Evolutionary conservation across 352 stramenopile genomes (phyloP), one percentile per base, ranked within the genome.

Genomic region (Globisporangium takayamanum): DNA sequence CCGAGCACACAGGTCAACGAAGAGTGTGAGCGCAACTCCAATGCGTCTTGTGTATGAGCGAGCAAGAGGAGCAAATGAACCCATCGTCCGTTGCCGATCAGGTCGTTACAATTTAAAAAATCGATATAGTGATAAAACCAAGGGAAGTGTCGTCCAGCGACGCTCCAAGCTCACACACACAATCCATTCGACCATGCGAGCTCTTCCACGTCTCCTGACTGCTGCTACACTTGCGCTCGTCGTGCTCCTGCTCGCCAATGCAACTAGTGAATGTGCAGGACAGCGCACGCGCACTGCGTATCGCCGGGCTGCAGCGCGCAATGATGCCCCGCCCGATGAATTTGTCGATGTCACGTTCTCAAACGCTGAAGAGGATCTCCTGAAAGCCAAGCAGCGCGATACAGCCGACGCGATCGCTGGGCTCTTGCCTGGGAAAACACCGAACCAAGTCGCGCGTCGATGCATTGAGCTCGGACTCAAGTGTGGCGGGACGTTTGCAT

Each of bases 401-500:
- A 73, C 64, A 3, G 55, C 64, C 1, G 64, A 75, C 44, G 69
- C 67, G 53, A 53, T 89, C 41, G 63, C 74, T 1, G 64, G 53
- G 1, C 41, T 61, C n/a, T 49, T 89, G 18, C 55, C 57, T 0
- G 74, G 67, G 2, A 74, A 80, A 26, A 72, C 63, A 0, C 50
- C 66, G 26, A 60, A 64, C 26, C 65, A 87, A 47, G 68, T 89
- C 46, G 60, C 72, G 57, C 75, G 75, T 11, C 71, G 75, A 14
- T 88, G 78, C 47, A 60, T 87, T 11, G 64, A 88, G 58, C 55
- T 88, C 41, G 72, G 76, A 0, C 63, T 88, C 36, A 73, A 72
- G 39, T 88, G 78, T 26, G 74, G 76, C 14, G 64, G 53, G 7
- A 59, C 68, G 14, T 66, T 50, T 11, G 69, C 55, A 10, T 50